Evolutionary conservation across 1,284 basidiomycete species (phyloP).

Genomic region (Gomphus sp.): DNA sequence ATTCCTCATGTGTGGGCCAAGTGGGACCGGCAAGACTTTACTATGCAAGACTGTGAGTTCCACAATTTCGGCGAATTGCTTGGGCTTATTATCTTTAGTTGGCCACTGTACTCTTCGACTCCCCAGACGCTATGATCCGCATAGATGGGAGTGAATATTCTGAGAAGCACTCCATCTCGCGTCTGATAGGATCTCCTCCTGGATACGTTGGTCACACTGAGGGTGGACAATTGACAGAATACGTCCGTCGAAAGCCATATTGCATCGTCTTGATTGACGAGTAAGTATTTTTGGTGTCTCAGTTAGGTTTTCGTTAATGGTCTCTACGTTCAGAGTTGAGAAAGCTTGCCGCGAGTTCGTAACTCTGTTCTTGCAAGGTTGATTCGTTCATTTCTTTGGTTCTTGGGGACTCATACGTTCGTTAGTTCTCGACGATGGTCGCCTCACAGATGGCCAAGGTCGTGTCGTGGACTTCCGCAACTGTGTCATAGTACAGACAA

Average conservation of each 20-base stretch:
- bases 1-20: conserved; percentile 91
- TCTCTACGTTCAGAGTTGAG: conserved; percentile 52
- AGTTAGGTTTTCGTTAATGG: conserved; percentile 8
- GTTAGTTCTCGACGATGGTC: conserved; percentile 85
- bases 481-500: conserved; percentile 55
- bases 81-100: conserved; percentile 39
- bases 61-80: neutral
- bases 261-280: conserved; percentile 76
- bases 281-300: conserved; percentile 15
- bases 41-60: conserved; percentile 78
- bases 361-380: conserved; percentile 76
- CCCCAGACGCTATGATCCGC: conserved; percentile 83
- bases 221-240: conserved; percentile 88
- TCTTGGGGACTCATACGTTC: neutral
- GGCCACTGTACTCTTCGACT: conserved; percentile 83
- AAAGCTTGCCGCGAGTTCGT: conserved; percentile 88
- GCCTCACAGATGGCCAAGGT: conserved; percentile 83
- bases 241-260: conserved; percentile 82
- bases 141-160: conserved; percentile 91
- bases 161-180: conserved; percentile 87
- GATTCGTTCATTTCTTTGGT: neutral
- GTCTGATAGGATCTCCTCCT: conserved; percentile 84
- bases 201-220: conserved; percentile 91
- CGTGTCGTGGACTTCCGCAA: conserved; percentile 74
- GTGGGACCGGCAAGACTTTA: conserved; percentile 84